A percentile compares a stretch with the other conserved stretches of the same genome.
These are phyloP conservation scores for Nemania serpens DNA, from an alignment of 2,329 filamentous ascomycete species.

Conservation along the genomic window DNA sequence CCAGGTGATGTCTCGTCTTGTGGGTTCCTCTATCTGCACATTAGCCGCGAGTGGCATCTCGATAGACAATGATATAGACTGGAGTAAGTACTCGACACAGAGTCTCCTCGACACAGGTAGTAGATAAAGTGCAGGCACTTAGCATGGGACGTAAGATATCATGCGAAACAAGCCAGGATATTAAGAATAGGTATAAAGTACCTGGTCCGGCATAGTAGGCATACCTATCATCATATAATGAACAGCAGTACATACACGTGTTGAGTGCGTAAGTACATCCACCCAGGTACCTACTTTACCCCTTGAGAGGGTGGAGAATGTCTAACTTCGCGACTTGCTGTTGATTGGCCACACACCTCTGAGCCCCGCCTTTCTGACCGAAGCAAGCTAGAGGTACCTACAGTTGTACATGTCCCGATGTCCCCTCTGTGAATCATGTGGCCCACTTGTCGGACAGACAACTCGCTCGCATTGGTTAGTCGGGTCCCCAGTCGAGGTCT, in stretches of 20 bases:
- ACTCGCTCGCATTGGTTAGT: neutral
- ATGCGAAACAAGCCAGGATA: too few relatives aligned
- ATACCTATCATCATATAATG: too few relatives aligned
- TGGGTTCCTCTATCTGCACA: too few relatives aligned
- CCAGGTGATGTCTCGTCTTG: too few relatives aligned
- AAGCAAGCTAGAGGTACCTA: slow-evolving; percentile 13
- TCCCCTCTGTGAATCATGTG: slow-evolving; percentile 34
- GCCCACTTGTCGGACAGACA: slow-evolving; percentile 29
- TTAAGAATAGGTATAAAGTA: too few relatives aligned
- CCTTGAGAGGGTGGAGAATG: slow-evolving; percentile 4
- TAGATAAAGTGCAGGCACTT: too few relatives aligned
- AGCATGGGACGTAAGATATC: too few relatives aligned
- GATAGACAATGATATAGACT: too few relatives aligned
- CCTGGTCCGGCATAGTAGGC: too few relatives aligned
- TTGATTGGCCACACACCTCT: slow-evolving; percentile 34
- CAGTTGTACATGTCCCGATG: slow-evolving; percentile 3
- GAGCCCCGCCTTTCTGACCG: slow-evolving; percentile 32
- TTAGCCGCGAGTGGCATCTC: too few relatives aligned
- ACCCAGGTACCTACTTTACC: slow-evolving; percentile 5
- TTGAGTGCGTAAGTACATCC: neutral
- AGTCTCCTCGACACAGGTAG: too few relatives aligned
- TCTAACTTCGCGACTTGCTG: slow-evolving; percentile 23
- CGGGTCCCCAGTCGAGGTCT: slow-evolving; percentile 18
- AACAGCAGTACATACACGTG: neutral
- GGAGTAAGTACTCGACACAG: too few relatives aligned